Percentiles rank a stretch among this genome's conserved stretches.
phyloP scores from a whole-genome alignment of 176 grass and related monocot species.

The Cymbopogon citratus region DNA sequence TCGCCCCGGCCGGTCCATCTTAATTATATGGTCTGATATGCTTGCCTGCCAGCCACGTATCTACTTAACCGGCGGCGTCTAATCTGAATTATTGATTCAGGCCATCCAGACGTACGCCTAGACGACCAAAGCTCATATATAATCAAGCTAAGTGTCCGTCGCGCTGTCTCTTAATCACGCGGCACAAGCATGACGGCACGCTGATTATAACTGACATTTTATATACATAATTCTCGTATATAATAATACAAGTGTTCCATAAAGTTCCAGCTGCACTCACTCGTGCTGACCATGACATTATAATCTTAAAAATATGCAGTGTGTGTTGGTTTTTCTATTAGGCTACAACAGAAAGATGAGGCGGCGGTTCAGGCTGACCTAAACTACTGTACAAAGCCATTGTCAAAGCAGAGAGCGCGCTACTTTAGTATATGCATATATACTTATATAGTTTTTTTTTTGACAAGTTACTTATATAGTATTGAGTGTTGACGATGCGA shows the following conservation, averaged over 20 bases:
- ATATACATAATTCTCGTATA: no score
- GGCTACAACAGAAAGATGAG: not conserved
- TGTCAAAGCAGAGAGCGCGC: not conserved
- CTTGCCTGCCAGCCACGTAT: not conserved
- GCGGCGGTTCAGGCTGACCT: not conserved
- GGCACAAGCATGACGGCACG: slow-evolving; percentile 13
- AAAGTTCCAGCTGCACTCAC: not conserved
- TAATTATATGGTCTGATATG: no score
- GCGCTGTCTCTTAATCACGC: not conserved
- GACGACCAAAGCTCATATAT: no score
- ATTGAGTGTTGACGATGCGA: no score
- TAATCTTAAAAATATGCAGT: not conserved
- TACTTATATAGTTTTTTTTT: no score
- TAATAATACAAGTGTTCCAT: not conserved
- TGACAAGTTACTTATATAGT: no score
- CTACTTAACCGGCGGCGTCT: not conserved
- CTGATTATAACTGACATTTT: not conserved
- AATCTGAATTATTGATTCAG: not conserved
- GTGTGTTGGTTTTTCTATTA: not conserved
- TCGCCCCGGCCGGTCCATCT: no score
- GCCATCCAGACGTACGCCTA: not conserved
- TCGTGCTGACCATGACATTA: not conserved
- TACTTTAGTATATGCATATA: not conserved
- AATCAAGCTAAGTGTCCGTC: not conserved
- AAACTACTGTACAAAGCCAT: not conserved